Conservation (phyloP, 345 rosid genomes). For the Pistacia atlantica region DNA sequence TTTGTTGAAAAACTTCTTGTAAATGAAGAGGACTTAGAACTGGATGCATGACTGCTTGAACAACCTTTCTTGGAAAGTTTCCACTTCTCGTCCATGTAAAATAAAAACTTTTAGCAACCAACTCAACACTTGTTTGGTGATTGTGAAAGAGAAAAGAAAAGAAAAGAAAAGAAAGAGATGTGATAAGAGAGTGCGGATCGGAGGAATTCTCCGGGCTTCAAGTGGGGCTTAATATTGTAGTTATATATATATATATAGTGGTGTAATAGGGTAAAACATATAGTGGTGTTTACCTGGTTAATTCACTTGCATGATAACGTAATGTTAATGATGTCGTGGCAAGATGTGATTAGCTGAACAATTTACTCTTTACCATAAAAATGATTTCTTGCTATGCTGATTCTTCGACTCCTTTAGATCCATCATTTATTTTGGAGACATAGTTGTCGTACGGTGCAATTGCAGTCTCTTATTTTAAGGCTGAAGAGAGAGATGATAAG, state of each 20-base stretch:
- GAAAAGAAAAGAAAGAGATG: background rate
- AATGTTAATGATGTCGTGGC: conserved; percentile 25
- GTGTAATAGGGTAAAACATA: too few relatives aligned
- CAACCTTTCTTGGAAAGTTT: conserved; percentile 58
- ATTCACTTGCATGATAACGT: background rate
- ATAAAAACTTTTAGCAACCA: background rate
- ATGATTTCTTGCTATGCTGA: conserved; percentile 32
- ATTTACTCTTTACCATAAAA: conserved; percentile 26
- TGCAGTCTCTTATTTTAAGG: conserved; percentile 19
- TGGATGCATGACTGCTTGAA: conserved; percentile 41
- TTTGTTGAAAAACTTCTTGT: conserved; percentile 74
- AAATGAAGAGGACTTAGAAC: conserved; percentile 44
- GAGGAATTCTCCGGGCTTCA: conserved; percentile 17
- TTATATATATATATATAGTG: conserved; percentile 25
- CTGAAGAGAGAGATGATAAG: conserved; percentile 2
- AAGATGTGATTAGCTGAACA: conserved; percentile 15
- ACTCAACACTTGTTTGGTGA: background rate
- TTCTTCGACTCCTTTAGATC: conserved; percentile 37
- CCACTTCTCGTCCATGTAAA: conserved; percentile 84
- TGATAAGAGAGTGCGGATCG: background rate
- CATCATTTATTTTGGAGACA: conserved; percentile 48
- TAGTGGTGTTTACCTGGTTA: too few relatives aligned
- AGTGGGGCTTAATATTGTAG: conserved; percentile 22
- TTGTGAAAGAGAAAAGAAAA: background rate
- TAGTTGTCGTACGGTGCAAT: conserved; percentile 41